Evolutionary conservation across 78 protist species (phyloP), one percentile per base, ranked within the genome.

Genomic region (Dictyostelium brefeldianum): DNA sequence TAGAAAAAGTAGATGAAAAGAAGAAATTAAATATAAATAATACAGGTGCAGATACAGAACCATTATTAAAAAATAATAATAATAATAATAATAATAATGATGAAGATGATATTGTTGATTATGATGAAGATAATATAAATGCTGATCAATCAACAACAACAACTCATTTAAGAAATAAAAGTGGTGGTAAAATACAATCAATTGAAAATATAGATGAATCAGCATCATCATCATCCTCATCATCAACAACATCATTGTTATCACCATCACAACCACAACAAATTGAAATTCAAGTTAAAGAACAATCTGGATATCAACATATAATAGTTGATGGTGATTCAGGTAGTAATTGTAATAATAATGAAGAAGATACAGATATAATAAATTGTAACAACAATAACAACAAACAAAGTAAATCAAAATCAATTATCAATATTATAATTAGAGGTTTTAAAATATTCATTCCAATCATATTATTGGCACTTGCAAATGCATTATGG

Each of bases 401-500:
- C 9, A 57, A 78, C 29, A 17, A 54, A 20, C 20, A 78, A 29
- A 11, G 53, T 20, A 46, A 25, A 50, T 18, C 27, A 67, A 17
- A 29, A 29, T 18, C 18, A 67, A 31, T 67, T 67, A 43, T 31
- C 29, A 67, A 31, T 10, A 67, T 67, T 67, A 31, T 69, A 47
- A 7, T 71, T 22, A 53, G 80, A 41, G 56, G 57, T 53, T 17
- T 83, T 15, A 48, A 48, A 36, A 71, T 92, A 18, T 51, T 92
- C 14, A 67, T 83, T n/a, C 96, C 96, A 27, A 80, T 92, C n/a
- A 6, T 50, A 20, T 15, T 84, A 27, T 43, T 93, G 11, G 22
- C 25, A 20, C 18, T 84, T 17, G 89, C 96, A 20, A 87, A 93
- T 70, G 93, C 83, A 9, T 5, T 78, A n/a, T 93, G 84, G 87